These are phyloP conservation scores for Trichoderma reesei DNA, from an alignment of 495 filamentous ascomycete species.

Conservation along the genomic window DNA sequence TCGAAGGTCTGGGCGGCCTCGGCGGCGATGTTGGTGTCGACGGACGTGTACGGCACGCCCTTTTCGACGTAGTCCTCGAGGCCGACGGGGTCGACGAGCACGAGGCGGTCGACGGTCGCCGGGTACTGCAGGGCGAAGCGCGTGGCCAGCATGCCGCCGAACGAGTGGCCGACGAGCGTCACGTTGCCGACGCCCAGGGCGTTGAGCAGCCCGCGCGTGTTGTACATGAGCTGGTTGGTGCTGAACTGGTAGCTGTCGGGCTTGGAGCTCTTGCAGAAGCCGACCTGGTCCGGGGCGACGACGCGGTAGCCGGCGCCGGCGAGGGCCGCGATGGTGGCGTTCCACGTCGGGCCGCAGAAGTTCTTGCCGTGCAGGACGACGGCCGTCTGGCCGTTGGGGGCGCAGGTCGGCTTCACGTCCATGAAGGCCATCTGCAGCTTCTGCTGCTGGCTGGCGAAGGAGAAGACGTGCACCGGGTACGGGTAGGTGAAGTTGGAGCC, in stretches of 20 bases:
- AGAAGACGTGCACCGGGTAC: constrained; percentile 29
- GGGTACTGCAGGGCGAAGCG: constrained; percentile 38
- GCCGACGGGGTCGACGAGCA: constrained; percentile 32
- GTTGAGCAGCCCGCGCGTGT: constrained; percentile 28
- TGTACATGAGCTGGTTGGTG: constrained; percentile 31
- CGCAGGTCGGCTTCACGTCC: constrained; percentile 26
- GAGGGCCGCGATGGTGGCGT: constrained; percentile 25
- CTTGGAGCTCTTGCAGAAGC: constrained; percentile 41
- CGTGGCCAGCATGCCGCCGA: constrained; percentile 37
- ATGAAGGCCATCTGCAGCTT: constrained; percentile 37
- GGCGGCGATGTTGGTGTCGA: constrained; percentile 20
- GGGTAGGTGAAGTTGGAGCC: constrained; percentile 37
- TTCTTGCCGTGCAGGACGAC: constrained; percentile 38
- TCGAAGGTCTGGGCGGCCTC: constrained; percentile 28
- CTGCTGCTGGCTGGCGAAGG: constrained; percentile 28
- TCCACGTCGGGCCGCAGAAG: constrained; percentile 37
- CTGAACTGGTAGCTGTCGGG: constrained; percentile 34
- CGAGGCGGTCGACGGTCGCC: constrained; percentile 17
- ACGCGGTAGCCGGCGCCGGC: constrained; percentile 30
- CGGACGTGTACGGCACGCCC: constrained; percentile 30
- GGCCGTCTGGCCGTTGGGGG: constrained; percentile 20
- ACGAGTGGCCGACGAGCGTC: constrained; percentile 36
- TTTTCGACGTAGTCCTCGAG: constrained; percentile 36
- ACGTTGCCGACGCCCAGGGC: constrained; percentile 22
- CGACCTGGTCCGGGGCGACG: constrained; percentile 36